Base-by-base conservation (phyloP, 2,329 filamentous ascomycete species). In the Rhynchosporium agropyri region DNA sequence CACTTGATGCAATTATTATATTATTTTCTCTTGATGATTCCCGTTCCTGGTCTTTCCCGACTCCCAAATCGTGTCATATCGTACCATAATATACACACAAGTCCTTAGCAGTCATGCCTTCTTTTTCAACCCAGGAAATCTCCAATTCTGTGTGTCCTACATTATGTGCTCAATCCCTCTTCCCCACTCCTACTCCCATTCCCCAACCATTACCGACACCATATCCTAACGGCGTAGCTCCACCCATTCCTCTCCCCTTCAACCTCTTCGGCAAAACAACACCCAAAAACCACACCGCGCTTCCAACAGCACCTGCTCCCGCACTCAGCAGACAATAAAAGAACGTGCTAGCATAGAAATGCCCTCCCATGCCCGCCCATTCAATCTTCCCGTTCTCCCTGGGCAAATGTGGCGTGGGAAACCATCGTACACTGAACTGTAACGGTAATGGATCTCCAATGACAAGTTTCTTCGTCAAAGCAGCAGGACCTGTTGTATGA, bases 381-480 rank as follows among this genome's bases (percentile, higher is more conserved):
- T 87, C 84, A 5, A 88, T 84, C 65, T 78, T 80, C 10, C 86
- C 86, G 74, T 87, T 85, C n/a, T 81, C 85, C 74, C 83, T 83
- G 67, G 90, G 90, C 67, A 94, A 79, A 43, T 82, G 80, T 0
- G 90, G 88, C 29, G 84, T 89, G 0, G 89, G 89, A 75, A 94
- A 95, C 95, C 95, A 98, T 50, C 91, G 81, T 13, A 98, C 88
- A 46, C 86, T 89, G 72, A 98, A 90, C 50, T 81, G 83, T 69
- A 98, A 80, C 0, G 90, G 89, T 62, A 98, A 76, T 4, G 89
- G 84, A 76, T 98, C 93, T 12, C 94, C 93, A 67, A 97, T 96
- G 38, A 97, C 85, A 54, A 97, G 84, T 71, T 74, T 74, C 88
- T 88, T 81, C 79, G 77, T 82, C 56, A 72, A 81, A 56, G 76